Conservation (phyloP, 805 yeast species). For the Metschnikowia lachancei region DNA sequence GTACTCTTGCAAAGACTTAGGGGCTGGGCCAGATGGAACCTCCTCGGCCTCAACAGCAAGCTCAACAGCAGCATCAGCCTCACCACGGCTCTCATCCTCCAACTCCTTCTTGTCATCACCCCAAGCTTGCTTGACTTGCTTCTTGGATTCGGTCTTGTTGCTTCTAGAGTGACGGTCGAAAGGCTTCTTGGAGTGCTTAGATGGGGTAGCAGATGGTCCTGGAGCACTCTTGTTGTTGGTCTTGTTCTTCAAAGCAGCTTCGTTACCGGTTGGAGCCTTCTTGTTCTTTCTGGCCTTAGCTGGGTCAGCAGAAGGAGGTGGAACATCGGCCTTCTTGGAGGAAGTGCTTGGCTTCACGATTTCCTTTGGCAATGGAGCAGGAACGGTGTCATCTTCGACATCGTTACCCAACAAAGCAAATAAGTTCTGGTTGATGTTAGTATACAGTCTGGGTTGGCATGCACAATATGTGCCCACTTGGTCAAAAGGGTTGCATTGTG, state of each 20-base stretch:
- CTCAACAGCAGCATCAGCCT: slow-evolving; percentile 41
- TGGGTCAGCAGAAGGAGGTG: slow-evolving; percentile 81
- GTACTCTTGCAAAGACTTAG: slow-evolving; percentile 83
- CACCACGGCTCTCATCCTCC: slow-evolving; percentile 58
- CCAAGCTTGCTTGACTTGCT: slow-evolving; percentile 85
- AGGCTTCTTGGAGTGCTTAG: slow-evolving; percentile 55
- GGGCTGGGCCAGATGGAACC: slow-evolving; percentile 49
- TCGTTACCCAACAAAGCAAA: slow-evolving; percentile 85
- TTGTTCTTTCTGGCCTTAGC: slow-evolving; percentile 71
- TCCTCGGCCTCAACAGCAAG: slow-evolving; percentile 39
- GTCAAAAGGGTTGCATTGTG: background rate
- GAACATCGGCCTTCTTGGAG: slow-evolving; percentile 79
- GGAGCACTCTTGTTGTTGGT: slow-evolving; percentile 67
- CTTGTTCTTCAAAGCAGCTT: slow-evolving; percentile 70
- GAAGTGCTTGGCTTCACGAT: slow-evolving; percentile 78
- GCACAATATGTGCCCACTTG: background rate
- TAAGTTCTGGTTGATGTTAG: slow-evolving; percentile 53
- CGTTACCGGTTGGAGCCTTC: slow-evolving; percentile 77
- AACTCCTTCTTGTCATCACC: slow-evolving; percentile 73
- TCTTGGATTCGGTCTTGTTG: slow-evolving; percentile 79
- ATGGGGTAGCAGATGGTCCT: slow-evolving; percentile 51
- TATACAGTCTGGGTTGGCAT: background rate
- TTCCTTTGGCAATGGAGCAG: slow-evolving; percentile 61
- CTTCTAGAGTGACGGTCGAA: slow-evolving; percentile 85
- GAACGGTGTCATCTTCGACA: slow-evolving; percentile 69